These are phyloP conservation scores for Sphaerosporella brunnea DNA, from an alignment of 495 filamentous ascomycete genomes.

Conservation along the genomic window DNA sequence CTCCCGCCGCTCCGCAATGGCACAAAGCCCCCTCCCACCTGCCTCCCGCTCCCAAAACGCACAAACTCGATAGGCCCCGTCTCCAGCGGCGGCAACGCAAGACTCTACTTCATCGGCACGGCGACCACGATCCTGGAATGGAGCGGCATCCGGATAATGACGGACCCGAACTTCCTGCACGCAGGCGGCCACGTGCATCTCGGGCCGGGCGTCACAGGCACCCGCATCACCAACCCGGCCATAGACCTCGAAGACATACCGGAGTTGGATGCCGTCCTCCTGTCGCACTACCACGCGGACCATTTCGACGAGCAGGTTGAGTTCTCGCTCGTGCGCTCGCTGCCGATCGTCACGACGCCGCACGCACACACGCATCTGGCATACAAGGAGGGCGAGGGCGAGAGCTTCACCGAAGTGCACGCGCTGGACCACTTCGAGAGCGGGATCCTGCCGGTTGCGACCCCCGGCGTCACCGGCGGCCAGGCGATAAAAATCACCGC, in stretches of 20 bases:
- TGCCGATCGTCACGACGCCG: conserved; percentile 48
- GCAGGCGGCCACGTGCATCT: conserved; percentile 51
- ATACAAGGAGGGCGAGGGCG: conserved; percentile 27
- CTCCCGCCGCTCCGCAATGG: background rate
- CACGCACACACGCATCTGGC: conserved; percentile 41
- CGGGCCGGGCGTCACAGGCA: conserved; percentile 40
- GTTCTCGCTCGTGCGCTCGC: conserved; percentile 35
- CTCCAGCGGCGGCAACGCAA: conserved; percentile 30
- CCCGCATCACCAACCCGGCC: conserved; percentile 39
- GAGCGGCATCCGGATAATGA: conserved; percentile 45
- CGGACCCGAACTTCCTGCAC: conserved; percentile 56
- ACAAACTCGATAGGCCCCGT: conserved; percentile 24
- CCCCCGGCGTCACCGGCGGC: conserved; percentile 10
- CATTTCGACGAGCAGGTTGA: conserved; percentile 50
- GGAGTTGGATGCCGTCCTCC: conserved; percentile 39
- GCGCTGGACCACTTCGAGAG: conserved; percentile 40
- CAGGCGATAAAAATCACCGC: conserved; percentile 39
- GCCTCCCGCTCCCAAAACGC: conserved; percentile 29
- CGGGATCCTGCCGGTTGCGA: conserved; percentile 28
- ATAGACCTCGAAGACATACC: conserved; percentile 46
- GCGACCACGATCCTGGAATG: conserved; percentile 51
- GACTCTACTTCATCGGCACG: conserved; percentile 43
- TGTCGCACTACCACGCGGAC: conserved; percentile 51
- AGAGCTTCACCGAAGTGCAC: conserved; percentile 38
- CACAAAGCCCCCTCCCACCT: background rate